Evolutionary conservation across 139 green algal species (phyloP).

Genomic region (Tetradesmus lagerheimii): DNA sequence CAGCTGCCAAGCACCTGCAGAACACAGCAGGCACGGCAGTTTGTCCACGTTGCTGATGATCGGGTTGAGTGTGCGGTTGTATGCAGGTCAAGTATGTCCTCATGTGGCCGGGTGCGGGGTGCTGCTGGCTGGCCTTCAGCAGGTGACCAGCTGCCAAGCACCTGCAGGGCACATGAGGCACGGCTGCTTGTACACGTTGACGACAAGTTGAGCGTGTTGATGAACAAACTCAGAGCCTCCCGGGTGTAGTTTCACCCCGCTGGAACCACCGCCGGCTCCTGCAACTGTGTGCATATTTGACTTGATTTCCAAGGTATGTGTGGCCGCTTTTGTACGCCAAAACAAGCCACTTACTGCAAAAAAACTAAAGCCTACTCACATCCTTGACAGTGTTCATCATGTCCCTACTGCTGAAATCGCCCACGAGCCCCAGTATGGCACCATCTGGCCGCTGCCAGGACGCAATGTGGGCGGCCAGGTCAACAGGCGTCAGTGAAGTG

Average conservation of each 20-base stretch:
- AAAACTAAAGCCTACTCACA: too few relatives aligned
- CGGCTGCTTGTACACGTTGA: too few relatives aligned
- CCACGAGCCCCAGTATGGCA: conserved; percentile 80
- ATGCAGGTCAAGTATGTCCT: conserved; percentile 11
- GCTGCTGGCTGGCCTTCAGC: neutral
- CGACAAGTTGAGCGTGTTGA: neutral
- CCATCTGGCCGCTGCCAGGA: conserved; percentile 73
- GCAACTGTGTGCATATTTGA: too few relatives aligned
- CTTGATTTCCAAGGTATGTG: too few relatives aligned
- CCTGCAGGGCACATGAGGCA: too few relatives aligned
- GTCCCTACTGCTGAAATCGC: conserved; percentile 70
- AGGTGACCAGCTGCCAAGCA: conserved; percentile 6
- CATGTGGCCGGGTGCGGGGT: neutral
- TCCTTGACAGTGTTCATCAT: neutral
- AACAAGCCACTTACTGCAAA: too few relatives aligned
- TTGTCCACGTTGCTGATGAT: too few relatives aligned
- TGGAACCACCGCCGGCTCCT: too few relatives aligned
- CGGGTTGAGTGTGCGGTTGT: too few relatives aligned
- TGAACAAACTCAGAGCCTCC: neutral
- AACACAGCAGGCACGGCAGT: too few relatives aligned
- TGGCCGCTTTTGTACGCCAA: too few relatives aligned
- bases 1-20: conserved; percentile 11
- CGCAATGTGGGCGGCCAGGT: conserved; percentile 7
- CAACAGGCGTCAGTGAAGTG: neutral
- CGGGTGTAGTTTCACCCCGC: too few relatives aligned